phyloP scores from a whole-genome alignment of 129 eudicot species.

The Helichrysum umbraculigerum region DNA sequence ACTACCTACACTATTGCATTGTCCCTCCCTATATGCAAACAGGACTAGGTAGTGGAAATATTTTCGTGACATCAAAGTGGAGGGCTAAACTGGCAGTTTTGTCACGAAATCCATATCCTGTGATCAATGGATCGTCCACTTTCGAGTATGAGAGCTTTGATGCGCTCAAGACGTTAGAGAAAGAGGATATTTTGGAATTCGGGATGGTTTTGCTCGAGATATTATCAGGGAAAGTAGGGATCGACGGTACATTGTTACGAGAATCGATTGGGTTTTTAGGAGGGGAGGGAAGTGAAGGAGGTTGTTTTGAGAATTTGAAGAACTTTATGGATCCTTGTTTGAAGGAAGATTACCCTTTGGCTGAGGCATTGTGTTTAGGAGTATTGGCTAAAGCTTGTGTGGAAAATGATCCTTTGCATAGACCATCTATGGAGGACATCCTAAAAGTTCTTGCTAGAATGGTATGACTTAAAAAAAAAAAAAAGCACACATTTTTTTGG shows the following conservation, averaged over 20 bases:
- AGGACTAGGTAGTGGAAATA: slow-evolving; percentile 43
- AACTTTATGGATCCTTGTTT: slow-evolving; percentile 64
- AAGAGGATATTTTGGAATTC: slow-evolving; percentile 62
- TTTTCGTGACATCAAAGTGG: slow-evolving; percentile 57
- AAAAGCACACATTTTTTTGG: background rate
- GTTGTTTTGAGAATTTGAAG: slow-evolving; percentile 70
- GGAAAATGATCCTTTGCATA: slow-evolving; percentile 65
- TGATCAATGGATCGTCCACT: slow-evolving; percentile 12
- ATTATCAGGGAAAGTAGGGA: slow-evolving; percentile 51
- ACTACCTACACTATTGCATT: slow-evolving; percentile 65
- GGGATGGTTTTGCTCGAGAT: slow-evolving; percentile 79
- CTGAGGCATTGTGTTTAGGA: slow-evolving; percentile 81
- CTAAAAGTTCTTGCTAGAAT: slow-evolving; percentile 78
- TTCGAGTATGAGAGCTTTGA: slow-evolving; percentile 37
- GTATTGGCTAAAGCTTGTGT: slow-evolving; percentile 83
- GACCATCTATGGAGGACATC: slow-evolving; percentile 81
- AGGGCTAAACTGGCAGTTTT: slow-evolving; percentile 66
- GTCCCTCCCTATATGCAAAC: slow-evolving; percentile 53
- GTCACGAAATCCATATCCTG: slow-evolving; percentile 27
- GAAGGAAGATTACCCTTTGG: slow-evolving; percentile 69
- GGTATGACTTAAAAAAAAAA: slow-evolving; percentile 31
- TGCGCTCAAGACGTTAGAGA: slow-evolving; percentile 36
- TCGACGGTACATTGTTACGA: slow-evolving; percentile 33
- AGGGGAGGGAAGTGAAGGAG: slow-evolving; percentile 67
- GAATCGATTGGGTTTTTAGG: slow-evolving; percentile 64